Base-by-base conservation (phyloP, 192 early-diverging fungal species). In the Coemansia sp. region DNA sequence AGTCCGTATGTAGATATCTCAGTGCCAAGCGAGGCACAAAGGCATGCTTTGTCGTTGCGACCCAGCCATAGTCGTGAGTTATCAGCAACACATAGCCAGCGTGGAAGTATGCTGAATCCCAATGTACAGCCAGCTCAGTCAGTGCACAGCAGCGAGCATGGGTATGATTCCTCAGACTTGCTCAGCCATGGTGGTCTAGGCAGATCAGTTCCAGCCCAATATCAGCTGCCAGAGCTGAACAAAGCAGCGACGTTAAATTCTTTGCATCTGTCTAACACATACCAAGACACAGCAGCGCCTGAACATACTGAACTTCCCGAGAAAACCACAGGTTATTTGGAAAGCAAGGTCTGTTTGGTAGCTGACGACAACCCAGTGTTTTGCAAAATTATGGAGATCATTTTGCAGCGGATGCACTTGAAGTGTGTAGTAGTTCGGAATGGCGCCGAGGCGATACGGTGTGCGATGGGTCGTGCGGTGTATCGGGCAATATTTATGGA, bases 401-500 rank as follows among this genome's bases (percentile, higher is more conserved):
- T 94, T 55, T 70, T 97, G 43, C 69, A 68, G 20, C 82, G 82
- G 21, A 50, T 93, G 9, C 82, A 90, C 45, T 86, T 91, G 53
- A 80, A 88, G 19, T 94, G 92, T 57, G 86, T 92, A 3, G 77
- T 91, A 41, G 89, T 94, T 21, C 82, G 87, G 28, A 96, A 93
- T 59, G 94, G 94, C 20, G 93, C 88, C 5, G 91, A 96, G 63
- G 94, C 93, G 0, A 83, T 96, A 55, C 86, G 89, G 43, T 89
- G 86, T 50, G 90, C 90, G 0, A 89, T 94, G 83, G 93, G 92
- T 0, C 83, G 88, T 50, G 84, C 93, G 21, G 87, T 84, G 57
- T 97, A 92, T 76, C 92, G 95, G 57, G 78, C 93, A 30, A 94
- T 97, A 47, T 96, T 97, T 58, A 92, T 94, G 90, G 91, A 92